Evolutionary conservation across 352 stramenopile species (phyloP), one percentile per base, ranked within the genome.

Genomic region (Phytopythium delawarense): DNA sequence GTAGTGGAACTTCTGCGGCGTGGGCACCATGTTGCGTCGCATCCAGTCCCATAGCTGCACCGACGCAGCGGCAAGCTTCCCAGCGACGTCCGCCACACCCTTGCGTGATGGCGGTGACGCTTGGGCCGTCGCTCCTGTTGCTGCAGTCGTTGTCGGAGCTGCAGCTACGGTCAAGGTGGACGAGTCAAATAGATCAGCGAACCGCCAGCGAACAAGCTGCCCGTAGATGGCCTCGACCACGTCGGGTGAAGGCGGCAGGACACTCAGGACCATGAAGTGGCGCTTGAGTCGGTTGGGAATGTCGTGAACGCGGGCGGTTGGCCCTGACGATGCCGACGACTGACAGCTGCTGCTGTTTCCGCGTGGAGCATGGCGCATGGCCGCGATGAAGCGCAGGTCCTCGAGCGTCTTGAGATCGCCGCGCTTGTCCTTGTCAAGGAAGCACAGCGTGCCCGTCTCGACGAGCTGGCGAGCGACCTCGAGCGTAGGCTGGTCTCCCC

Each of bases 181-280:
- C 39, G 42, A 25, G 8, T 28, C 50, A 32, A 63, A 57, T 15
- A 70, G 59, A 3, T 75, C 69, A 20, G 67, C 40, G 35, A 89
- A 88, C 7, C 70, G 71, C 65, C 79, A 87, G 9, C 69, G 70
- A 7, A 89, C 72, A 55, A 98, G 87, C 61, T 92, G 81, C 0
- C 88, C 88, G 57, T 91, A 98, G 57, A 98, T 97, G 15, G 83
- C 69, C 46, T 96, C 81, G 2, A 96, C 89, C 12, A 91, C 79
- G n/a, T 92, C 77, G 2, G 69, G 63, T 1, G 81, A 80, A 0
- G 89, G 87, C 28, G 89, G 67, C 23, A 93, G 64, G 20, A 98
- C 61, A 60, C 96, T 96, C 20, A 96, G 73, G 15, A 92, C 72
- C 57, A 97, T 87, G 69, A 98, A 98, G 59, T 96, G 89, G 1